phyloP scores from a whole-genome alignment of 2,329 filamentous ascomycete species.

The Leptographium galeiforme region DNA sequence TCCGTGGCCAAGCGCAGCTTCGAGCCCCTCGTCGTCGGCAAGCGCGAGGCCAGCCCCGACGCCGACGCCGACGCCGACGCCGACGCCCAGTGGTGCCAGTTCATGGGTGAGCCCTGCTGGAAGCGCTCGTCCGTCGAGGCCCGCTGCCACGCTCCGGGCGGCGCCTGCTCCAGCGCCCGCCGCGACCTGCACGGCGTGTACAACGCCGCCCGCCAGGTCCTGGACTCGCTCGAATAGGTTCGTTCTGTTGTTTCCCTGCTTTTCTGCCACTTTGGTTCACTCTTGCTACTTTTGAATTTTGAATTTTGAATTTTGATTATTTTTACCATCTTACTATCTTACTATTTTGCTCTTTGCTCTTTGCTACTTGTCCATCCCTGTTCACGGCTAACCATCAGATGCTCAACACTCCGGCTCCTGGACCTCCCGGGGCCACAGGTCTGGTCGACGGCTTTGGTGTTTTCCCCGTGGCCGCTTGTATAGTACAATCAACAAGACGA shows the following conservation, averaged over 20 bases:
- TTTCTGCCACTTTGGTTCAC: no score
- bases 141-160: constrained; percentile 18
- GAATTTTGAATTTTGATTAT: background rate
- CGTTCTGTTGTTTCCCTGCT: background rate
- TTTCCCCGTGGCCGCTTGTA: background rate
- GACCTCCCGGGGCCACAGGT: background rate
- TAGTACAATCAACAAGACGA: background rate
- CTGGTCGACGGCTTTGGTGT: background rate
- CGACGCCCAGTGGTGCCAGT: constrained; percentile 7
- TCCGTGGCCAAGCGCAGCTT: constrained; percentile 9
- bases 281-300: background rate
- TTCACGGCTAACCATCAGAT: background rate
- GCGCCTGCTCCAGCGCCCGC: constrained; percentile 21
- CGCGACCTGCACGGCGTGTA: constrained; percentile 23
- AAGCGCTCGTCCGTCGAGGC: constrained; percentile 16
- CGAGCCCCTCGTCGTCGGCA: constrained; percentile 9
- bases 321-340: background rate
- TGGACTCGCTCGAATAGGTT: constrained; percentile 11
- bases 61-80: constrained; percentile 3
- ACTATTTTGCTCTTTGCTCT: no score
- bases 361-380: no score
- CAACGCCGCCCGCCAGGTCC: constrained; percentile 18
- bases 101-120: constrained; percentile 11
- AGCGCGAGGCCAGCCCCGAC: constrained; percentile 14
- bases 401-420: background rate